Conservation (phyloP, 2,329 filamentous ascomycete species). For the Claviceps sp. region DNA sequence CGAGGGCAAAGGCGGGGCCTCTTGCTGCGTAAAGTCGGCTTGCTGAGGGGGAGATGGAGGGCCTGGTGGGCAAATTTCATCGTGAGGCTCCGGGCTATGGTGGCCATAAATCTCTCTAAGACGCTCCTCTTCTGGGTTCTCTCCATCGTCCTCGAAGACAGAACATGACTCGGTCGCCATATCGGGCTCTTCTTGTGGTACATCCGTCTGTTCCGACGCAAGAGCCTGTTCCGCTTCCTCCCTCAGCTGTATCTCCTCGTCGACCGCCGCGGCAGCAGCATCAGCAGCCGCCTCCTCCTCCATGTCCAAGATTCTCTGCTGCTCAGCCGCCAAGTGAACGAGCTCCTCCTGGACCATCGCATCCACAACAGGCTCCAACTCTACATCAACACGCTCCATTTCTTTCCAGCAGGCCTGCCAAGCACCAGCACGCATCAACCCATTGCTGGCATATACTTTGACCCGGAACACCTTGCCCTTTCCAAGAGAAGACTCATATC, state of each 20-base stretch:
- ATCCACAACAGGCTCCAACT: constrained; percentile 65
- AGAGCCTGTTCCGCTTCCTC: constrained; percentile 14
- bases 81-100: constrained; percentile 9
- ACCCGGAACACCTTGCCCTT: constrained; percentile 53
- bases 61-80: neutral
- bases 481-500: constrained; percentile 38
- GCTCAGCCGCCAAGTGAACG: constrained; percentile 36
- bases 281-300: constrained; percentile 11
- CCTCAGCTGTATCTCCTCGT: constrained; percentile 11
- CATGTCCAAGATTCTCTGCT: constrained; percentile 26
- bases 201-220: constrained; percentile 5
- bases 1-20: constrained; percentile 10
- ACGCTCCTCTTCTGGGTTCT: constrained; percentile 33
- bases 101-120: constrained; percentile 41
- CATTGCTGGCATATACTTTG: constrained; percentile 89
- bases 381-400: constrained; percentile 97
- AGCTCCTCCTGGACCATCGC: constrained; percentile 44
- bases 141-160: constrained; percentile 19
- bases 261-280: constrained; percentile 4
- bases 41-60: constrained; percentile 1
- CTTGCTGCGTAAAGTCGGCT: constrained; percentile 5
- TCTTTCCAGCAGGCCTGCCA: constrained; percentile 93
- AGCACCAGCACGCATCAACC: constrained; percentile 78
- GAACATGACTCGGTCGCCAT: constrained; percentile 4
- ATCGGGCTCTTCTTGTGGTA: constrained; percentile 8